Evolutionary conservation across 2,329 filamentous ascomycete genomes (phyloP), one percentile per base, ranked within the genome.

Genomic region (Aphanocladium album): DNA sequence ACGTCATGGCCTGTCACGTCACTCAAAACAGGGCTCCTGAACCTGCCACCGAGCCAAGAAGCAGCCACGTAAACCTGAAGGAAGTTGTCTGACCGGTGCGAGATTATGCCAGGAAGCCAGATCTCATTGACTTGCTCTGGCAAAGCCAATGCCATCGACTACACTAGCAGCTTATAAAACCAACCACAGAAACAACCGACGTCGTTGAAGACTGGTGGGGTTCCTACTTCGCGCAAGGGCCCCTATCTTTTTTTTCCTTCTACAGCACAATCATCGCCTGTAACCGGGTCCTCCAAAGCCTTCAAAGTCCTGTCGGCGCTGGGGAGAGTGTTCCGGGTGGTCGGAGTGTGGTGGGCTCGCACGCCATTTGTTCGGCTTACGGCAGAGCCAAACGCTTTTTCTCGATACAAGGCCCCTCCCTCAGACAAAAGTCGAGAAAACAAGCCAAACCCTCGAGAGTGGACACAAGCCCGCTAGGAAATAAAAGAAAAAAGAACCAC

Each of bases 311-410:
- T 27, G 49, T 16, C 52, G n/a, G 21, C 21, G 39, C 52, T 19
- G 11, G n/a, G 16, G 16, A 33, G 23, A 12, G 17, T 9, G 43
- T 47, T 39, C 54, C 54, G 30, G 54, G 43, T 49, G 45, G 54
- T 57, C 54, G 54, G 54, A 57, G 41, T 25, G 11, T n/a, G 21
- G 39, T 23, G 53, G 53, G 41, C 43, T 47, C 41, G 41, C 43
- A 56, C 41, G 41, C 53, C 41, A 56, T 56, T 47, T 56, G 41
- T 47, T 30, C 41, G 53, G 43, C 27, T 46, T 46, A 37, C 39
- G 41, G 53, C 39, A 56, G 41, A 11, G 21, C n/a, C n/a, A n/a
- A n/a, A n/a, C n/a, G n/a, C n/a, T n/a, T n/a, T n/a, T n/a, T n/a
- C n/a, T n/a, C n/a, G n/a, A n/a, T n/a, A n/a, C n/a, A n/a, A n/a